Conservation (phyloP, 2,329 filamentous ascomycete genomes). For the Colletotrichum tabaci region DNA sequence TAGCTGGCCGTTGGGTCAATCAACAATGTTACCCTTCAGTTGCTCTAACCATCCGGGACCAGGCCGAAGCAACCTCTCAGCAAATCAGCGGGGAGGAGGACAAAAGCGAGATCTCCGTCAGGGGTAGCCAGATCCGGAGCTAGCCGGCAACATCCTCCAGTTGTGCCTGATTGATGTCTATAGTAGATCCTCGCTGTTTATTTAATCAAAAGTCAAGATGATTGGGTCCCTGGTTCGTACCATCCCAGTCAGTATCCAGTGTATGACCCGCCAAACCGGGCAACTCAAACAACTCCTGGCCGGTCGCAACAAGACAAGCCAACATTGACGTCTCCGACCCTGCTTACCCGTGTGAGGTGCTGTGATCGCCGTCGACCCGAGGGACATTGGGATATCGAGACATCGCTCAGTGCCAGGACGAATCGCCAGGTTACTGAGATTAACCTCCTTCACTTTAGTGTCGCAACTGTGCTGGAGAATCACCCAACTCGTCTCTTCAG, state of each 20-base stretch:
- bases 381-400: neutral
- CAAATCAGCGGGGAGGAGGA: neutral
- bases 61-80: neutral
- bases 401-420: neutral
- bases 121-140: neutral
- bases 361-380: neutral
- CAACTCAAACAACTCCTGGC: neutral
- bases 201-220: too few relatives aligned
- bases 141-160: neutral
- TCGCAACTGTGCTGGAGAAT: neutral
- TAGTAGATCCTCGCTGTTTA: neutral
- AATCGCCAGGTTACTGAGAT: neutral
- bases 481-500: too few relatives aligned
- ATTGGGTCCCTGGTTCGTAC: neutral
- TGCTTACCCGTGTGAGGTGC: neutral
- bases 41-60: neutral
- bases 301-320: neutral
- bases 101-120: constrained; percentile 14
- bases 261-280: constrained; percentile 1
- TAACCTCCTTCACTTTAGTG: too few relatives aligned
- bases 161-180: neutral
- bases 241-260: neutral
- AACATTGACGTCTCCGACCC: neutral
- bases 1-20: neutral
- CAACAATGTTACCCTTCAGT: neutral